Conservation (phyloP, 1,139 yeast species). For the Suhomyces terraborum region DNA sequence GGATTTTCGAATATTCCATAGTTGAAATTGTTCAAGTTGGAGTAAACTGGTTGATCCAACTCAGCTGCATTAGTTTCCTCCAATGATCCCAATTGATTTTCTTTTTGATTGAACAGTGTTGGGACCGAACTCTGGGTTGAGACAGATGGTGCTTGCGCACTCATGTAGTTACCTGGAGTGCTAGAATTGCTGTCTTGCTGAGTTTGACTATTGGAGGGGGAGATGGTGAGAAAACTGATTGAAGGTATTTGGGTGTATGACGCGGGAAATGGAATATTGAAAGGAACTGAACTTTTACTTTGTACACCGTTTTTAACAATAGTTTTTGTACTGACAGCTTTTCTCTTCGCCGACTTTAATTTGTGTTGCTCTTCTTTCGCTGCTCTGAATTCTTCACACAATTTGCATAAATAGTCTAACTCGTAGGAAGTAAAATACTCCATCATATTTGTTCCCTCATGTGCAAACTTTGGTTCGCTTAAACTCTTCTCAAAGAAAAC, state of each 20-base stretch:
- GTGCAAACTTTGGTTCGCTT: constrained; percentile 33
- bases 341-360: constrained; percentile 16
- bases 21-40: constrained; percentile 14
- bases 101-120: constrained; percentile 3
- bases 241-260: constrained; percentile 14
- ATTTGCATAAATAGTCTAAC: constrained; percentile 37
- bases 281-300: constrained; percentile 8
- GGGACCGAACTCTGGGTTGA: background rate
- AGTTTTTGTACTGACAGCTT: constrained; percentile 1
- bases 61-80: constrained; percentile 8
- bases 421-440: constrained; percentile 42
- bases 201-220: constrained; percentile 6
- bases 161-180: constrained; percentile 7
- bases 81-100: constrained; percentile 6
- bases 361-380: constrained; percentile 40
- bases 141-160: constrained; percentile 1
- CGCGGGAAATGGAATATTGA: constrained; percentile 17
- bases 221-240: constrained; percentile 11
- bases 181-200: constrained; percentile 7
- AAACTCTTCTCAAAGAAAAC: constrained; percentile 38
- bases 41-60: constrained; percentile 11
- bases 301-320: constrained; percentile 3
- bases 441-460: constrained; percentile 45
- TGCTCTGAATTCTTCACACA: constrained; percentile 45
- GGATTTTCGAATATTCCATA: constrained; percentile 15